Percentiles rank a stretch among this genome's conserved stretches.
Conservation (phyloP, 306 rosid species). For the Amphicarpaea edgeworthii region DNA sequence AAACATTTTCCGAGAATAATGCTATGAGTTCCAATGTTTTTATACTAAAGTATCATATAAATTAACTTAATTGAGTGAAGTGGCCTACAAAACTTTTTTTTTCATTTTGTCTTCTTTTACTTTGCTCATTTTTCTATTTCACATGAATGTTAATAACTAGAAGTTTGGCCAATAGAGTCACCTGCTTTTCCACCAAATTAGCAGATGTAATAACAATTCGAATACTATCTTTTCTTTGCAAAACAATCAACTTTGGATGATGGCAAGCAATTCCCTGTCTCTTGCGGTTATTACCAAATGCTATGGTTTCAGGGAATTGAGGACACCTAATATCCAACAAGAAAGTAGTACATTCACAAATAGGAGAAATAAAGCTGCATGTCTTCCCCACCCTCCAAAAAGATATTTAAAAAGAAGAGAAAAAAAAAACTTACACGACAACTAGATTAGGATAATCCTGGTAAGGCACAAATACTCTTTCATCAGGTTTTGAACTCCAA, state of each 20-base stretch:
- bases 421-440: constrained; percentile 61
- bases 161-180: constrained; percentile 48
- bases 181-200: constrained; percentile 86
- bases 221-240: constrained; percentile 69
- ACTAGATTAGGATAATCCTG: constrained; percentile 72
- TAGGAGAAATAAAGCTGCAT: constrained; percentile 36
- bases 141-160: constrained; percentile 21
- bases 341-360: constrained; percentile 21
- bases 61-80: constrained; percentile 4
- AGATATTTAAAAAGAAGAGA: background rate
- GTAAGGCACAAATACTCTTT: constrained; percentile 65
- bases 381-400: constrained; percentile 17
- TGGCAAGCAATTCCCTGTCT: constrained; percentile 86
- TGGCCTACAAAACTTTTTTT: background rate
- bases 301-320: constrained; percentile 74
- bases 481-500: constrained; percentile 70
- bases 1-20: constrained; percentile 20
- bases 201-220: constrained; percentile 86
- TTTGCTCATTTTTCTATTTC: background rate
- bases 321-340: constrained; percentile 63
- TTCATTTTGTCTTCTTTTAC: background rate
- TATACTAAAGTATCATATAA: background rate
- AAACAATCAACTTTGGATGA: constrained; percentile 80
- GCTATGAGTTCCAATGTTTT: background rate
- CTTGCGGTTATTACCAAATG: constrained; percentile 73